Conservation (phyloP, 116 monocot species). For the Thalassia testudinum region DNA sequence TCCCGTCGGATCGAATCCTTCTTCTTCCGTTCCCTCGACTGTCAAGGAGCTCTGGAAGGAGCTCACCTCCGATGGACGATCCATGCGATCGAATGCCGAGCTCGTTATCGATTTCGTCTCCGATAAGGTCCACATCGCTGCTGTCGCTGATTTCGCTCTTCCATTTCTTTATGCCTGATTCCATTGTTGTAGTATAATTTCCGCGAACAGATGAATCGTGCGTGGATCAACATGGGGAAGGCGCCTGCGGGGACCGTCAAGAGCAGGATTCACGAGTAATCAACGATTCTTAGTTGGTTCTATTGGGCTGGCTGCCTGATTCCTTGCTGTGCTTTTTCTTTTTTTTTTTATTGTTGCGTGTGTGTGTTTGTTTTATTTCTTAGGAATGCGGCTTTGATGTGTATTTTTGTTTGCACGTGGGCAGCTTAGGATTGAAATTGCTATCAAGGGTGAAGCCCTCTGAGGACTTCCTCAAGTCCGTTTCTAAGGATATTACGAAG, state of each 20-base stretch:
- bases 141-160: not conserved
- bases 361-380: not conserved
- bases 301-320: too few relatives aligned
- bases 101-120: slow-evolving; percentile 57
- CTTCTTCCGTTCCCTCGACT: slow-evolving; percentile 16
- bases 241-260: slow-evolving; percentile 66
- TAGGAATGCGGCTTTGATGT: not conserved
- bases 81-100: slow-evolving; percentile 35
- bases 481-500: slow-evolving; percentile 55
- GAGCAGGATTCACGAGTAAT: slow-evolving; percentile 63
- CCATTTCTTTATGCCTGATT: not conserved
- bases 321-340: not conserved
- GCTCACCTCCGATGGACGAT: slow-evolving; percentile 15
- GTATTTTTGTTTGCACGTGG: slow-evolving; percentile 1
- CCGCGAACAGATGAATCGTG: slow-evolving; percentile 57
- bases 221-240: slow-evolving; percentile 56
- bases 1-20: slow-evolving; percentile 1
- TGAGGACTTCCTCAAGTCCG: slow-evolving; percentile 74
- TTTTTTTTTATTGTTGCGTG: not conserved
- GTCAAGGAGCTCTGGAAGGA: slow-evolving; percentile 46
- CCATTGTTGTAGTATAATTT: not conserved
- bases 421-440: slow-evolving; percentile 72
- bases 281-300: not conserved
- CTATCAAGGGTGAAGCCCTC: slow-evolving; percentile 75
- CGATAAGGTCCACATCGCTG: slow-evolving; percentile 44